These are phyloP conservation scores for Colletotrichum sojae DNA, from an alignment of 2,329 filamentous ascomycete species.

Conservation along the genomic window DNA sequence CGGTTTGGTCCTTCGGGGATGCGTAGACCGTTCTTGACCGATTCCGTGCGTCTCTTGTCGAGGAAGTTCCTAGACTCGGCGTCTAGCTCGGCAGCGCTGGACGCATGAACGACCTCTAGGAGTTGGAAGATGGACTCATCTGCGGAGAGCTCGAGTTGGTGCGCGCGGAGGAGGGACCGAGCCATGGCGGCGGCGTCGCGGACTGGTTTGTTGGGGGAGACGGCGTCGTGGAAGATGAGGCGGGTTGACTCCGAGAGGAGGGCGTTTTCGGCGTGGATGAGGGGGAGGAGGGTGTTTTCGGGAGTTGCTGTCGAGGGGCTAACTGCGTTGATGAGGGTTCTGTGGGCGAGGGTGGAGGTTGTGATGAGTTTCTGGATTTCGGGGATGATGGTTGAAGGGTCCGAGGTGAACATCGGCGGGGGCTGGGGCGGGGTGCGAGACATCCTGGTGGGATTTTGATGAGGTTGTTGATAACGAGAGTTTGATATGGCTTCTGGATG, in stretches of 20 bases:
- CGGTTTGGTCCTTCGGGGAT: background rate
- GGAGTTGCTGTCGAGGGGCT: slow-evolving; percentile 13
- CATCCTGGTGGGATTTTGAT: background rate
- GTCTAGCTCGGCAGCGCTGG: accelerated
- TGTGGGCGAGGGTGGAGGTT: background rate
- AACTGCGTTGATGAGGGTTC: background rate
- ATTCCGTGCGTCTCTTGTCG: slow-evolving; percentile 1
- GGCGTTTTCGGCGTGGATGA: slow-evolving; percentile 21
- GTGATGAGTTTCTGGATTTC: background rate
- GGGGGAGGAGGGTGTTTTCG: slow-evolving; percentile 7
- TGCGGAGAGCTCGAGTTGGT: background rate
- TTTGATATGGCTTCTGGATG: too few relatives aligned
- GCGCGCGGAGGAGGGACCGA: slow-evolving; percentile 2
- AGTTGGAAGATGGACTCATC: slow-evolving; percentile 14
- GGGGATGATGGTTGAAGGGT: background rate
- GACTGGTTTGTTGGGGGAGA: slow-evolving; percentile 9
- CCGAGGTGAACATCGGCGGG: slow-evolving; percentile 8
- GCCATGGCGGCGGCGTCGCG: slow-evolving; percentile 21
- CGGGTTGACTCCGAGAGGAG: background rate
- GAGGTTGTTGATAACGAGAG: background rate
- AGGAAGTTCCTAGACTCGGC: background rate
- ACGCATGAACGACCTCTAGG: slow-evolving; percentile 7
- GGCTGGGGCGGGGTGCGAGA: background rate
- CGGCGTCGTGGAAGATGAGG: slow-evolving; percentile 21
- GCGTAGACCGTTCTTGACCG: slow-evolving; percentile 1